These are phyloP conservation scores for Xylariaceae sp. DNA, from an alignment of 2,329 filamentous ascomycete species.

Conservation along the genomic window DNA sequence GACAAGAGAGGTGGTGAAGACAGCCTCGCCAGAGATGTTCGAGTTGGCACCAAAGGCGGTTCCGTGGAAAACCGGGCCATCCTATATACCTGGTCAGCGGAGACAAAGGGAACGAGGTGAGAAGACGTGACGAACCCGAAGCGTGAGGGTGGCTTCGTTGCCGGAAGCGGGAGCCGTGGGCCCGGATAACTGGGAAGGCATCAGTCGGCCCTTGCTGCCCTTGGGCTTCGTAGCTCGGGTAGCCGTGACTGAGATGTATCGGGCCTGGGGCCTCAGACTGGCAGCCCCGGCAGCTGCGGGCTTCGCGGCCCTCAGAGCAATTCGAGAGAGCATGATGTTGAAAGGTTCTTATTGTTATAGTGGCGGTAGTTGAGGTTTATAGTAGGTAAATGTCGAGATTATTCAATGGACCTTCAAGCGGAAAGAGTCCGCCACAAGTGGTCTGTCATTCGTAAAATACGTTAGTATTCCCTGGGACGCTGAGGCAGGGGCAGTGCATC, in stretches of 20 bases:
- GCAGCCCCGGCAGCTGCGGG: conserved; percentile 44
- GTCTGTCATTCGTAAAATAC: conserved; percentile 33
- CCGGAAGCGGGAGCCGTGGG: conserved; percentile 61
- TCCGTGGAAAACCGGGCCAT: conserved; percentile 92
- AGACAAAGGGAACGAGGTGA: conserved; percentile 7
- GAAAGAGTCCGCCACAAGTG: conserved; percentile 49
- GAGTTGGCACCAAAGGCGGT: conserved; percentile 94
- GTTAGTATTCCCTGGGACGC: conserved; percentile 31
- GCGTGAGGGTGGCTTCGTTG: conserved; percentile 87
- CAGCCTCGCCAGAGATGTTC: conserved; percentile 96
- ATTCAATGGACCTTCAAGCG: conserved; percentile 39
- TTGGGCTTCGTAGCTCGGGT: conserved; percentile 44
- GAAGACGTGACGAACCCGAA: conserved; percentile 58
- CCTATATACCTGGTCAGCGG: conserved; percentile 49
- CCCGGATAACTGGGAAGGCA: conserved; percentile 52
- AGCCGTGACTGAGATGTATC: conserved; percentile 36
- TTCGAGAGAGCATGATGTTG: conserved; percentile 54
- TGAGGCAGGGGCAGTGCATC: conserved; percentile 37
- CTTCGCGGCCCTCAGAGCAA: conserved; percentile 48
- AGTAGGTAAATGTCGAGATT: conserved; percentile 23
- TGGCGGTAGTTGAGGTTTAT: conserved; percentile 6
- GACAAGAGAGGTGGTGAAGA: conserved; percentile 96
- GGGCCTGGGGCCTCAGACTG: conserved; percentile 34
- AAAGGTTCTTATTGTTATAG: background rate
- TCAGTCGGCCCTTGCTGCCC: conserved; percentile 63